phyloP scores from a whole-genome alignment of 148 eudicot genomes.

The Beta vulgaris region DNA sequence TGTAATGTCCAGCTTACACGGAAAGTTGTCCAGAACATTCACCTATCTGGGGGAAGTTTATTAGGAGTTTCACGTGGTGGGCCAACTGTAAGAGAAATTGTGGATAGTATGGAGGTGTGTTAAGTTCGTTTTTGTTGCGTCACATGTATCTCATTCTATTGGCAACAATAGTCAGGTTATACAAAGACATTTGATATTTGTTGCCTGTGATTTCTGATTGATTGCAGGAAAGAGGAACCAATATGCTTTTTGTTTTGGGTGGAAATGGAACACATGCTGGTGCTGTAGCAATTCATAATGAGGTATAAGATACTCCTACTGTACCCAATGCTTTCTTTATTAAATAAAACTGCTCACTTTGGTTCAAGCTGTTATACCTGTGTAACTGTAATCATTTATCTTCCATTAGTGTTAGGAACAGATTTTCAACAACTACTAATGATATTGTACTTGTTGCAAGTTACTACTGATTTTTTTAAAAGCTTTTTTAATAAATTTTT shows the following conservation, averaged over 20 bases:
- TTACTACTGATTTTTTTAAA: not conserved
- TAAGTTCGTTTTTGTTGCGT: constrained; percentile 3
- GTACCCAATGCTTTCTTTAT: not conserved
- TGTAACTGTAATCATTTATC: not conserved
- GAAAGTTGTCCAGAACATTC: constrained; percentile 92
- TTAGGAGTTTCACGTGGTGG: constrained; percentile 98
- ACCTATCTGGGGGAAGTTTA: constrained; percentile 96
- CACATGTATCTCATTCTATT: constrained; percentile 13
- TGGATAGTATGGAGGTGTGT: constrained; percentile 85
- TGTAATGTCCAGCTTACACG: constrained; percentile 62
- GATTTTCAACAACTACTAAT: not conserved
- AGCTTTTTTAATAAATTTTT: not conserved
- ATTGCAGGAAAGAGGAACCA: constrained; percentile 84
- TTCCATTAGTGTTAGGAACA: not conserved
- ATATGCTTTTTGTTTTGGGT: constrained; percentile 97
- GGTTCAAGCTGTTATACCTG: not conserved
- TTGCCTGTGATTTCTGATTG: constrained; percentile 16
- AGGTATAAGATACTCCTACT: constrained; percentile 40
- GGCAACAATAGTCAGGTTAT: not conserved
- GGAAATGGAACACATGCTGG: constrained; percentile 99
- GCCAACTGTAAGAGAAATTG: constrained; percentile 73
- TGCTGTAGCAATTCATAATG: constrained; percentile 89
- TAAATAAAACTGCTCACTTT: not conserved
- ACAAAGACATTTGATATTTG: constrained; percentile 4
- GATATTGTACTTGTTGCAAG: not conserved